Conservation (phyloP, 768 basidiomycete species). For the Lentinula lateritia region DNA sequence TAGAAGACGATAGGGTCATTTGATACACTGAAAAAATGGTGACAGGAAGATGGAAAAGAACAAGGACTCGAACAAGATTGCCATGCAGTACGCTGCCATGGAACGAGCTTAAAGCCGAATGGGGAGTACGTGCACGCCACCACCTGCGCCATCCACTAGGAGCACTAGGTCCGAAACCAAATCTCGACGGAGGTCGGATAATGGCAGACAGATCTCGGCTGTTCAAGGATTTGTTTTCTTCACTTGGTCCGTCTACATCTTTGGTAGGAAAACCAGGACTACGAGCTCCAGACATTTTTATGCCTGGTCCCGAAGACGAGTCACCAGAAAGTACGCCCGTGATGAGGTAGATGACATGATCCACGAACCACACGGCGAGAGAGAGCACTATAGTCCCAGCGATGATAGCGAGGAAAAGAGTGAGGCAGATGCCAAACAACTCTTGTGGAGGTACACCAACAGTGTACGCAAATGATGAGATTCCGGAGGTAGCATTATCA, state of each 20-base stretch:
- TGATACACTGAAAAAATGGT: conserved; percentile 90
- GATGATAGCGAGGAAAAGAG: conserved; percentile 76
- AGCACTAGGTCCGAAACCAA: conserved; percentile 14
- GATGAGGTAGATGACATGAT: conserved; percentile 43
- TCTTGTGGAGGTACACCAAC: conserved; percentile 80
- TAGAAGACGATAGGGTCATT: conserved; percentile 53
- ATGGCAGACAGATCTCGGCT: conserved; percentile 17
- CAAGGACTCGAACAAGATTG: conserved; percentile 85
- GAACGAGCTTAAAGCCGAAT: conserved; percentile 60
- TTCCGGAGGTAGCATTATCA: conserved; percentile 54
- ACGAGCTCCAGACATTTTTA: conserved; percentile 24
- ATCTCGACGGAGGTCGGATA: conserved; percentile 18
- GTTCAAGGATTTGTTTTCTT: conserved; percentile 47
- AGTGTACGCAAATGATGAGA: conserved; percentile 79
- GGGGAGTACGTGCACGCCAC: conserved; percentile 44
- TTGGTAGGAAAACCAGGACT: conserved; percentile 41
- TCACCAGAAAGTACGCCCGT: conserved; percentile 12
- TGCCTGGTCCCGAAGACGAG: conserved; percentile 8
- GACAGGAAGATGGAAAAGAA: conserved; percentile 92
- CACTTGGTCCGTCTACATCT: conserved; percentile 40
- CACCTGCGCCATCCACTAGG: conserved; percentile 32
- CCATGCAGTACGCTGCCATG: conserved; percentile 80
- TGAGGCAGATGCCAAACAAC: conserved; percentile 76
- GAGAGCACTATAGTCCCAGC: conserved; percentile 69
- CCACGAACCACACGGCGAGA: conserved; percentile 65